phyloP scores from a whole-genome alignment of 345 rosid species.

The Citrus cavaleriei region DNA sequence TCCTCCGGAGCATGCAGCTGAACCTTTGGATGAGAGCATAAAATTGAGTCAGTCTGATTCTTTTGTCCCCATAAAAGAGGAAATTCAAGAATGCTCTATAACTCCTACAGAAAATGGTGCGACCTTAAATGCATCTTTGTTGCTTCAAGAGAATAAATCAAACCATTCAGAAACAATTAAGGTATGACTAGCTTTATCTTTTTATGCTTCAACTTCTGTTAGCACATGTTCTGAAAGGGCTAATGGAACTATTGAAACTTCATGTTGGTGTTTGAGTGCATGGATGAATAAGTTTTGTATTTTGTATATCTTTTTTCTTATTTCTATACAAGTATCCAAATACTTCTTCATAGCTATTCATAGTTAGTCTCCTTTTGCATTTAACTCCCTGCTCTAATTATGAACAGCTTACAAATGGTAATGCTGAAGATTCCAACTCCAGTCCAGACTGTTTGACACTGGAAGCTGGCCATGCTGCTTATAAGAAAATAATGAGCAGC shows the following conservation, averaged over 20 bases:
- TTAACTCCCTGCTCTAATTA: not conserved
- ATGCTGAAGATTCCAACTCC: not conserved
- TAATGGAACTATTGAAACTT: not conserved
- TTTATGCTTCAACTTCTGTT: not conserved
- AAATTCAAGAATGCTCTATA: slow-evolving; percentile 22
- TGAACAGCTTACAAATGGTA: slow-evolving; percentile 24
- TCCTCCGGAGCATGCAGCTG: slow-evolving; percentile 16
- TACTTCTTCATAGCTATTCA: not conserved
- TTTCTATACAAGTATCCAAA: not conserved
- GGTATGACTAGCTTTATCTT: slow-evolving; percentile 21
- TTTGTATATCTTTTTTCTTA: not conserved
- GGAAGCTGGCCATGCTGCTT: slow-evolving; percentile 19
- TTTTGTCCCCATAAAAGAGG: slow-evolving; percentile 18
- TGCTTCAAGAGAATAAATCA: slow-evolving; percentile 29
- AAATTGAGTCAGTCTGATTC: slow-evolving; percentile 17
- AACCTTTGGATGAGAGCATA: slow-evolving; percentile 14
- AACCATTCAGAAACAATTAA: slow-evolving; percentile 22
- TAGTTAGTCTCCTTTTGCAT: not conserved
- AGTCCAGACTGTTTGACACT: slow-evolving; percentile 3
- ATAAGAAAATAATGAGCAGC: slow-evolving; percentile 5
- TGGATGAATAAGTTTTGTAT: not conserved
- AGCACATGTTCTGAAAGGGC: not conserved
- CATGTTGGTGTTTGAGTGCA: not conserved
- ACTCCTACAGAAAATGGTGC: slow-evolving; percentile 7
- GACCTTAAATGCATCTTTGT: slow-evolving; percentile 14